Evolutionary conservation across 306 rosid genomes (phyloP), one percentile per base, ranked within the genome.

Genomic region (Carpinus viminea): DNA sequence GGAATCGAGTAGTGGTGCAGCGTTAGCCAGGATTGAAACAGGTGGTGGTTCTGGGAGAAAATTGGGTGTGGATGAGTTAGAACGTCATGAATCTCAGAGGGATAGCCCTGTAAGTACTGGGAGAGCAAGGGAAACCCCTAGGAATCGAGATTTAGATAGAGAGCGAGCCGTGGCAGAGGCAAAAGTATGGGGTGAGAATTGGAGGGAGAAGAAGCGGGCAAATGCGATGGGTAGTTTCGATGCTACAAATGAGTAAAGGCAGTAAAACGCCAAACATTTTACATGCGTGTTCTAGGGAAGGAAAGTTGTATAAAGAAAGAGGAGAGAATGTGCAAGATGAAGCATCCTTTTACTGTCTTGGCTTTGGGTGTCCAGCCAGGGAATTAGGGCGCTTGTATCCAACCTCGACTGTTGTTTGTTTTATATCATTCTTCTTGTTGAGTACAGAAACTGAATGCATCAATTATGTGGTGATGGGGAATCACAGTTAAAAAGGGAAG

Each of bases 141-240:
- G 97, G 86, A 93, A 90, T 85, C 99, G 97, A 1, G 97, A 96
- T 87, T 80, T 96, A 38, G 97, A 96, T 70, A 78, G 99, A 83
- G 99, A 96, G 70, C 96, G 98, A 6, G 98, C 93, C 0, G 99
- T 96, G 34, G 99, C 99, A 7, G 99, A 92, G 79, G 97, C 98
- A 0, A 95, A 89, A 89, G 93, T 92, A 51, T 95, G 98, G 98
- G 98, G 97, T 0, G 98, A 96, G 86, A 96, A 96, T 78, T 96
- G 97, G 97, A 90, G 98, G 78, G 99, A 93, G 64, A 91, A 88
- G 80, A 96, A 93, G 84, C 81, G 94, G 51, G 97, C 97, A 34
- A 87, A 85, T 34, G 94, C 78, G 1, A 72, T 85, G 89, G 97
- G 93, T 50, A 95, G 97, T 91, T 95, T 95, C 68, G 98, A 95